phyloP scores from a whole-genome alignment of 208 protist genomes.

The Leptomonas pyrrhocoris region DNA sequence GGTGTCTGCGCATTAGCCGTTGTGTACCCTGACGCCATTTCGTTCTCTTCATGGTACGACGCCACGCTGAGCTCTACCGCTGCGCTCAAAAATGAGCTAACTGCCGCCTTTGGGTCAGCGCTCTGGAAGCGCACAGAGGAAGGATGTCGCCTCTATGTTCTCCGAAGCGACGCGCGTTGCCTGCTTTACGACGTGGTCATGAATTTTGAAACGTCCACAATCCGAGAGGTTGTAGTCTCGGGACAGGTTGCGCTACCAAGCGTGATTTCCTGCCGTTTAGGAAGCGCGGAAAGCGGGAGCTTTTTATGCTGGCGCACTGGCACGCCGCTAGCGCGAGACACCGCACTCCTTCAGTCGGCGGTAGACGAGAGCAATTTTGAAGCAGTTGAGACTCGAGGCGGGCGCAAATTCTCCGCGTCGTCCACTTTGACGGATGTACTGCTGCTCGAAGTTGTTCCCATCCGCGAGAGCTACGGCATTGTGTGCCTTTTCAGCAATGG shows the following conservation, averaged over 20 bases:
- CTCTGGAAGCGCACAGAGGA: conserved; percentile 28
- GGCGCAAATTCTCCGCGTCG: background rate
- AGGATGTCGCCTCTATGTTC: conserved; percentile 24
- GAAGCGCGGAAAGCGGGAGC: conserved; percentile 3
- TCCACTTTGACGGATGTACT: conserved; percentile 8
- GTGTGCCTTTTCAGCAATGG: conserved; percentile 38
- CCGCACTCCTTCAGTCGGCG: conserved; percentile 18
- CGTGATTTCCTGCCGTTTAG: conserved; percentile 20
- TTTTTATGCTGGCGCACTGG: conserved; percentile 28
- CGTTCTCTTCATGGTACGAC: conserved; percentile 22
- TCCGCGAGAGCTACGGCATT: conserved; percentile 29
- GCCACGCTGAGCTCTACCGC: conserved; percentile 18
- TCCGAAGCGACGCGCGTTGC: conserved; percentile 35
- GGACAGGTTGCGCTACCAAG: conserved; percentile 26
- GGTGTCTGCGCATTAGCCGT: conserved; percentile 18
- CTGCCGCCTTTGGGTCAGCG: conserved; percentile 16
- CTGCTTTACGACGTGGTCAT: conserved; percentile 35
- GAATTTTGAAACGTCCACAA: background rate
- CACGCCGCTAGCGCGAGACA: conserved; percentile 11
- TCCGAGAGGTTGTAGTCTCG: conserved; percentile 22
- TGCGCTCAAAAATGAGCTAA: conserved; percentile 39
- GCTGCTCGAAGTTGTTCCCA: conserved; percentile 37
- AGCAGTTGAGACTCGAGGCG: conserved; percentile 4
- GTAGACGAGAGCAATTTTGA: conserved; percentile 16
- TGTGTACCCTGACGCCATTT: conserved; percentile 37